These are phyloP conservation scores for Cryphonectria naterciae DNA, from an alignment of 2,329 filamentous ascomycete species.

Conservation along the genomic window DNA sequence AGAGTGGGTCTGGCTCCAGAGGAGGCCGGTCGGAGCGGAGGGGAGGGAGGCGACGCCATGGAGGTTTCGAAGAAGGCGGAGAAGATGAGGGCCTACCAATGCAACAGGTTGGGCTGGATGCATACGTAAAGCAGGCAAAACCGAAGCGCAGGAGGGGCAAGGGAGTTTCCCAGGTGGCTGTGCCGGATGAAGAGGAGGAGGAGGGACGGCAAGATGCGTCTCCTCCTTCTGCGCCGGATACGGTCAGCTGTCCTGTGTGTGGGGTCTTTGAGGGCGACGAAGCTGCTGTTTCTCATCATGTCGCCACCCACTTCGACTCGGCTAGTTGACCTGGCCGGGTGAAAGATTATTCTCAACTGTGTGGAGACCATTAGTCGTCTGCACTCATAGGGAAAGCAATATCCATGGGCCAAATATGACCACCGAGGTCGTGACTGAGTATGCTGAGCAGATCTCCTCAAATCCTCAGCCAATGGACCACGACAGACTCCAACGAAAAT, in stretches of 20 bases:
- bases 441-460: no score
- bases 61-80: conserved; percentile 32
- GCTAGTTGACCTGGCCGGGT: not conserved
- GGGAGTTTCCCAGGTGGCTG: conserved; percentile 29
- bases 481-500: no score
- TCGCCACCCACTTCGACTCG: conserved; percentile 60
- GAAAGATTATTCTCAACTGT: not conserved
- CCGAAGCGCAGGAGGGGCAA: conserved; percentile 33
- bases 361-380: not conserved
- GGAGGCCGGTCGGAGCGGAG: not conserved
- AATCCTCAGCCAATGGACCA: no score
- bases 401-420: no score
- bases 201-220: not conserved
- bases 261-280: conserved; percentile 70
- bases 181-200: not conserved
- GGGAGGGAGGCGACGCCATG: conserved; percentile 23
- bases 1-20: not conserved
- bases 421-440: no score
- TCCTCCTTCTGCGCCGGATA: conserved; percentile 20
- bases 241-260: conserved; percentile 66
- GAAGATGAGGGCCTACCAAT: conserved; percentile 45
- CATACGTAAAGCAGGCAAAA: conserved; percentile 50
- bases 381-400: not conserved
- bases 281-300: conserved; percentile 68
- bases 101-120: conserved; percentile 52